Conservation (phyloP, 1,284 basidiomycete genomes). For the Trametes sp. region DNA sequence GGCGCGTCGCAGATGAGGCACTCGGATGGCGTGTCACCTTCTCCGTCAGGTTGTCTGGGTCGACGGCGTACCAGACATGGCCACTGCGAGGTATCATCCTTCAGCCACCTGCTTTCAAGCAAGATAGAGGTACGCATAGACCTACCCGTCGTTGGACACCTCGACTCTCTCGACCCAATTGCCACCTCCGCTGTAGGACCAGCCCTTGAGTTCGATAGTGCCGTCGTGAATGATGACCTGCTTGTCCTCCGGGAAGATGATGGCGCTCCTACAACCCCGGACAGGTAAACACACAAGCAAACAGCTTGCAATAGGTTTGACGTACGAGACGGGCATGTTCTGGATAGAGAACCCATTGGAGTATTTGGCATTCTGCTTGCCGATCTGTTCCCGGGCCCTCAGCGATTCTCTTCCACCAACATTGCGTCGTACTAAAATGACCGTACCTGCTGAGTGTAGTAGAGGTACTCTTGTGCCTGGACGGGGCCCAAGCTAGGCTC, state of each 20-base stretch:
- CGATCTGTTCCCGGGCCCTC: no score
- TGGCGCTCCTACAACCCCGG: conserved; percentile 52
- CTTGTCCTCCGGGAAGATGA: conserved; percentile 54
- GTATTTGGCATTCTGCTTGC: conserved; percentile 58
- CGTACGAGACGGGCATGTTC: conserved; percentile 65
- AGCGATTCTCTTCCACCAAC: no score
- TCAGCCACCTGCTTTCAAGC: background rate
- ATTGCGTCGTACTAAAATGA: background rate
- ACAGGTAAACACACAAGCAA: background rate
- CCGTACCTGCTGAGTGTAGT: conserved; percentile 53
- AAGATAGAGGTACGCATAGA: background rate
- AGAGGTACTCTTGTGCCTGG: conserved; percentile 61
- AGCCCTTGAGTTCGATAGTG: conserved; percentile 53
- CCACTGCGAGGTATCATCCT: conserved; percentile 41
- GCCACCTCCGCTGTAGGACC: conserved; percentile 63
- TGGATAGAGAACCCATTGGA: conserved; percentile 62
- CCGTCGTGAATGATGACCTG: conserved; percentile 59
- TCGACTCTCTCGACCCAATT: conserved; percentile 66
- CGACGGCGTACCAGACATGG: conserved; percentile 58
- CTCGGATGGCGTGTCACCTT: conserved; percentile 43
- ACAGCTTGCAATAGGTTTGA: conserved; percentile 15
- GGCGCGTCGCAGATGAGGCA: background rate
- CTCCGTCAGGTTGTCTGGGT: conserved; percentile 55
- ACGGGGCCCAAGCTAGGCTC: conserved; percentile 61
- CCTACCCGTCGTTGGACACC: conserved; percentile 59